Base-by-base conservation (phyloP, 1,284 basidiomycete genomes). In the Trichosporon inkin region DNA sequence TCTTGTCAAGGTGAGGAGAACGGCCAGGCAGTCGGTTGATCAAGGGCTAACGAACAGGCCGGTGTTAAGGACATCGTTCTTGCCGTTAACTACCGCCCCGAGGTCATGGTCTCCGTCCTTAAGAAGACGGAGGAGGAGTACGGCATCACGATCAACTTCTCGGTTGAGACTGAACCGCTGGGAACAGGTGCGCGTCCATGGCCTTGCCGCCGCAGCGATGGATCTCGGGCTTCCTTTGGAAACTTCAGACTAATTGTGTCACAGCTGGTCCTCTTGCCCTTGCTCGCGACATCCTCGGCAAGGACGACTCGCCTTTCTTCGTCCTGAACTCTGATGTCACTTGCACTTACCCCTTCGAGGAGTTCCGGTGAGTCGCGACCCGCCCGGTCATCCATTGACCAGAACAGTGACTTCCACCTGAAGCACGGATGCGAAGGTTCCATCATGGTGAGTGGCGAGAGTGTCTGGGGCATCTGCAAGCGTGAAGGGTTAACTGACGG, bases 301-400 rank as follows among this genome's bases (percentile, higher is more conserved):
- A 82, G 71, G 81, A 82, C 67, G 80, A 82, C 67, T 78, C 79
- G 24, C 81, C 81, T 22, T 82, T 82, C 80, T 82, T 82, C 60
- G 81, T 82, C 55, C 77, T 82, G 70, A 82, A 82, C 78, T 81
- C 81, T 39, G 81, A 82, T 65, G 81, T 82, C 55, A 82, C 80
- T 64, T 82, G 81, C 74, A 75, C 77, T 36, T 82, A 82, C 72
- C 81, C 81, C 57, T 82, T 82, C 69, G 80, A 81, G 68, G 76
- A 76, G 19, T 79, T 82, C 71, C 72, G 77, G 76, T 78, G 56
- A 63, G 77, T 63, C 16, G 2, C 19, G 34, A 34, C 11, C 17
- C 13, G 11, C 32, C 6, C 8, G 7, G 2, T 4, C 6, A 11
- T 35, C 19, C 13, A 14, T 10, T 55, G 16, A 56, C 40, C 10